phyloP scores from a whole-genome alignment of 2,329 filamentous ascomycete genomes.

The Claviceps humidiphila region DNA sequence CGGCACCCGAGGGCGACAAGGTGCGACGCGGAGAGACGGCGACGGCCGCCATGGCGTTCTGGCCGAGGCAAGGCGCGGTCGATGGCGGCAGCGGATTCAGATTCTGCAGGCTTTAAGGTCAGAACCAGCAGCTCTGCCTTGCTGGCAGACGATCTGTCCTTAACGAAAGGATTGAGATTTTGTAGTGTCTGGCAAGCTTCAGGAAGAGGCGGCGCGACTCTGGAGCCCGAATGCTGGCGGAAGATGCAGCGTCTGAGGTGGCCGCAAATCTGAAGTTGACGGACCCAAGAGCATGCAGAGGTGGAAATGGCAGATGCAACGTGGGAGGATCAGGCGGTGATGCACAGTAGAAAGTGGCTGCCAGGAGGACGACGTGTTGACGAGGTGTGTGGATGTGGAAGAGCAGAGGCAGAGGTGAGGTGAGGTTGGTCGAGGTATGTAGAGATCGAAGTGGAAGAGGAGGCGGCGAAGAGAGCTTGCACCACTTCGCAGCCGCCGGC shows the following conservation, averaged over 20 bases:
- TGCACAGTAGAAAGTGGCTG: background rate
- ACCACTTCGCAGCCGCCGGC: conserved; percentile 5
- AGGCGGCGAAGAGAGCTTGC: conserved; percentile 1
- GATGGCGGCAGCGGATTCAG: conserved; percentile 3
- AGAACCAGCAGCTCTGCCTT: background rate
- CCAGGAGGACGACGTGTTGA: background rate
- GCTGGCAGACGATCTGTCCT: background rate
- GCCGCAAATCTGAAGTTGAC: conserved; percentile 3
- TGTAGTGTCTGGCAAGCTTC: background rate
- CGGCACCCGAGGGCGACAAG: conserved; percentile 27
- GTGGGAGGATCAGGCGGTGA: background rate
- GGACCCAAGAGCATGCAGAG: background rate
- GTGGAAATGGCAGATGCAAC: conserved; percentile 1
- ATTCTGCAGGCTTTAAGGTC: background rate
- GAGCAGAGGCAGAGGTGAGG: background rate
- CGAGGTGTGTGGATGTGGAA: conserved; percentile 3
- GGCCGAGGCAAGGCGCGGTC: conserved; percentile 8
- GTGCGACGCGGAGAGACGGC: conserved; percentile 36
- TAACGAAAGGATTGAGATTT: background rate
- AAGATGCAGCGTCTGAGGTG: background rate
- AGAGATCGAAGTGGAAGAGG: background rate
- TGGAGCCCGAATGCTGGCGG: background rate
- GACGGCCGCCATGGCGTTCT: conserved; percentile 36
- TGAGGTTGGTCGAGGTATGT: background rate
- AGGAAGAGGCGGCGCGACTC: background rate